phyloP scores from a whole-genome alignment of 2,329 filamentous ascomycete genomes.

The Trichoderma brevicompactum region DNA sequence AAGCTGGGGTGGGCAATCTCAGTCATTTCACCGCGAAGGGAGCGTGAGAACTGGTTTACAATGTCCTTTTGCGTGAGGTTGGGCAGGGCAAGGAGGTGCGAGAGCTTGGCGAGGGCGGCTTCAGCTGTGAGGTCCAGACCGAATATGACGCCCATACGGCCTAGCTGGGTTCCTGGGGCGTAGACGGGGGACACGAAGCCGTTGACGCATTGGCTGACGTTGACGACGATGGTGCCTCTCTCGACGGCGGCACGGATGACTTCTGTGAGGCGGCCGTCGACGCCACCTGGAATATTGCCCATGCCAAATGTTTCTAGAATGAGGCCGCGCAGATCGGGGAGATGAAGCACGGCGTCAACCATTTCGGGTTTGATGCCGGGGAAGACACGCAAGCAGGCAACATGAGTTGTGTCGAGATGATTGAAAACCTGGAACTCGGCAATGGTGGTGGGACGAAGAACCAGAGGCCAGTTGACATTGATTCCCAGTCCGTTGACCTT shows the following conservation, averaged over 20 bases:
- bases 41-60: constrained; percentile 70
- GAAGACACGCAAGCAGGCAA: constrained; percentile 87
- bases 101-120: constrained; percentile 87
- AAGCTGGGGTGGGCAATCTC: constrained; percentile 75
- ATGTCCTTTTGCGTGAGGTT: constrained; percentile 68
- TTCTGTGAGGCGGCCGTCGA: constrained; percentile 76
- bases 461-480: constrained; percentile 78
- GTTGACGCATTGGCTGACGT: constrained; percentile 85
- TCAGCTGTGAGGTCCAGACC: constrained; percentile 89
- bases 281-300: constrained; percentile 84
- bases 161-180: constrained; percentile 75
- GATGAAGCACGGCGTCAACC: constrained; percentile 79
- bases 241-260: constrained; percentile 78
- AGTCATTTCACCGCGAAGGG: constrained; percentile 84
- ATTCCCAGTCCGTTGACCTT: constrained; percentile 80
- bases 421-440: constrained; percentile 75
- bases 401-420: constrained; percentile 82
- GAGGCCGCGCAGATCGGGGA: constrained; percentile 78
- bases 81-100: constrained; percentile 76
- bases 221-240: constrained; percentile 83
- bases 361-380: constrained; percentile 93
- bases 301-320: constrained; percentile 93
- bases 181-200: constrained; percentile 80
- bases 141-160: constrained; percentile 83
- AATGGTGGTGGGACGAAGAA: constrained; percentile 74